Conservation (phyloP, 140 eudicot genomes). For the Stevia rebaudiana region DNA sequence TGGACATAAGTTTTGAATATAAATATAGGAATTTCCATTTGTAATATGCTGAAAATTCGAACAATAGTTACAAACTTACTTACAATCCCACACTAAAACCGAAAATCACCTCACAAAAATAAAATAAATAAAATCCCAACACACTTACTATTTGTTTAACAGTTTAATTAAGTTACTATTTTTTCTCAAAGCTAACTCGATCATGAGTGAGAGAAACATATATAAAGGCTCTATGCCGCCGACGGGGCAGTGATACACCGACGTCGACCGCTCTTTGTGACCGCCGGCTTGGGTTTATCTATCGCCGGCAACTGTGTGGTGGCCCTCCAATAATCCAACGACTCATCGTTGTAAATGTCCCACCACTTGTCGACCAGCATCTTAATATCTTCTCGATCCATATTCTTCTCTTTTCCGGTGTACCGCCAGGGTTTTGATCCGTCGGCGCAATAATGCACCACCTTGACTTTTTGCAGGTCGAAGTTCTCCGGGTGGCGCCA, state of each 20-base stretch:
- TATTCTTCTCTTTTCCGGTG: slow-evolving; percentile 47
- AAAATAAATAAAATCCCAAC: background rate
- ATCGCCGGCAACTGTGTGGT: slow-evolving; percentile 1
- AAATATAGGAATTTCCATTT: background rate
- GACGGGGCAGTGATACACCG: slow-evolving; percentile 43
- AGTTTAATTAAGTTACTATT: background rate
- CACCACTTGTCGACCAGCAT: slow-evolving; percentile 52
- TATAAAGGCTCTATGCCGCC: slow-evolving; percentile 35
- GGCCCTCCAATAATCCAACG: slow-evolving; percentile 33
- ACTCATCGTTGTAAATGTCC: slow-evolving; percentile 48
- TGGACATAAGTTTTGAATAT: too few species aligned
- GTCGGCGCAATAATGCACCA: slow-evolving; percentile 56
- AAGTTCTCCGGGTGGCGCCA: slow-evolving; percentile 66
- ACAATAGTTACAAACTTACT: too few species aligned
- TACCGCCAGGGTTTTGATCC: slow-evolving; percentile 75
- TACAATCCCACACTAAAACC: too few species aligned
- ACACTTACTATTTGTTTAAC: too few species aligned
- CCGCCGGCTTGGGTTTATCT: slow-evolving; percentile 5
- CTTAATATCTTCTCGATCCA: slow-evolving; percentile 61
- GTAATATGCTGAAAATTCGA: background rate
- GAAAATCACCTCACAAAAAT: background rate
- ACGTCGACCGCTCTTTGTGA: slow-evolving; percentile 20
- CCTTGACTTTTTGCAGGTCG: slow-evolving; percentile 46
- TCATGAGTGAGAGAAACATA: background rate
- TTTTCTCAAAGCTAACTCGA: background rate